These are phyloP conservation scores for Mucor saturninus DNA, from an alignment of 371 early-diverging fungal genomes.

Conservation along the genomic window DNA sequence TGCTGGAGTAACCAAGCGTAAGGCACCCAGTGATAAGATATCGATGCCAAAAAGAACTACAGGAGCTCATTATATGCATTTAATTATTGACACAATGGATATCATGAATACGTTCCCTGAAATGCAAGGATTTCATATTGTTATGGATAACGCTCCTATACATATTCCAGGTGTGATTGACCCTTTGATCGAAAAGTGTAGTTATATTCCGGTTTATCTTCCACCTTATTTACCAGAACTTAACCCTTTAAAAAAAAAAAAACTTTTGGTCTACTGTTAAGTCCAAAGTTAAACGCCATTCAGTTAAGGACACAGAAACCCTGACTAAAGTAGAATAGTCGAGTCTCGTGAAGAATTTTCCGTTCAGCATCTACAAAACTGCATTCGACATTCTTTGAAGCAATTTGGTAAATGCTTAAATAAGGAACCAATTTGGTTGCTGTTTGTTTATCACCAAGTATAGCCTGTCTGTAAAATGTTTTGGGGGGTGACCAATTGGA, in stretches of 20 bases:
- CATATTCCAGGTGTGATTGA: conserved; percentile 13
- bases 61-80: conserved; percentile 14
- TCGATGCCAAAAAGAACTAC: conserved; percentile 20
- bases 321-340: conserved; percentile 16
- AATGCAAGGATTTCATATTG: conserved; percentile 16
- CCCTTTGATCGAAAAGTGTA: conserved; percentile 15
- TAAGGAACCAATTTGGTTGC: conserved; percentile 17
- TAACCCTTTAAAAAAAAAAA: conserved; percentile 14
- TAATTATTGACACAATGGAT: conserved; percentile 20
- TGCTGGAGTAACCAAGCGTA: conserved; percentile 4
- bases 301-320: conserved; percentile 22
- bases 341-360: conserved; percentile 14
- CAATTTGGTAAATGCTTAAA: conserved; percentile 19
- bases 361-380: conserved; percentile 15
- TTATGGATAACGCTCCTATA: conserved; percentile 17
- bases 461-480: neutral
- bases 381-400: conserved; percentile 18
- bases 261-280: conserved; percentile 25
- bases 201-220: conserved; percentile 26
- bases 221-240: conserved; percentile 24
- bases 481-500: conserved; percentile 16
- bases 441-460: conserved; percentile 8
- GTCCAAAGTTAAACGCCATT: conserved; percentile 19
- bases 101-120: conserved; percentile 24
- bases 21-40: conserved; percentile 1